A percentile compares a stretch with the other conserved stretches of the same genome.
These are phyloP conservation scores for Claviceps maximensis DNA, from an alignment of 2,329 filamentous ascomycete genomes.

Conservation along the genomic window DNA sequence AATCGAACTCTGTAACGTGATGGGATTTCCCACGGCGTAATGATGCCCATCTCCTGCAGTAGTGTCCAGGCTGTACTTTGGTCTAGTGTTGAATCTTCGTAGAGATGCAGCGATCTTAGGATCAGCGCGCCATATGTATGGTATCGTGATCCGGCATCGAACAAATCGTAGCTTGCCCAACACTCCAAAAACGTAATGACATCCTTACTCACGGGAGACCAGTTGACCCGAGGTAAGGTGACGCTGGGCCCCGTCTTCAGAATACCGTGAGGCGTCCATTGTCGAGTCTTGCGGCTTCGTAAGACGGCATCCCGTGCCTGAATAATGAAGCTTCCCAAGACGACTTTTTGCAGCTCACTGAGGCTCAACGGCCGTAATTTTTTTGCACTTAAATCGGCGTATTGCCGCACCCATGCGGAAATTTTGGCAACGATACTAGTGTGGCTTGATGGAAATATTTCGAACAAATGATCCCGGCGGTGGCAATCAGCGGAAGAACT, in stretches of 20 bases:
- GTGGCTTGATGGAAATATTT: slow-evolving; percentile 31
- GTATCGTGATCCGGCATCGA: slow-evolving; percentile 36
- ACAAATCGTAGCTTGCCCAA: slow-evolving; percentile 47
- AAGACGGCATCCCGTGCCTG: slow-evolving; percentile 38
- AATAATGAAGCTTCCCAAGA: slow-evolving; percentile 31
- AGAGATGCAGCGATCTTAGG: slow-evolving; percentile 47
- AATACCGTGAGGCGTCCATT: slow-evolving; percentile 38
- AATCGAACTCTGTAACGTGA: slow-evolving; percentile 47
- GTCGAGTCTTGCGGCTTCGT: slow-evolving; percentile 33
- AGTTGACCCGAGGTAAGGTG: slow-evolving; percentile 12
- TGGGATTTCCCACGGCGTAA: slow-evolving; percentile 58
- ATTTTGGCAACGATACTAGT: slow-evolving; percentile 19
- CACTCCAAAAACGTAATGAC: slow-evolving; percentile 57
- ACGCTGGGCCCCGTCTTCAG: slow-evolving; percentile 17
- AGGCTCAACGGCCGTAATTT: slow-evolving; percentile 7
- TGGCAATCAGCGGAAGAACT: slow-evolving; percentile 32
- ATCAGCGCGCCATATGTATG: slow-evolving; percentile 51
- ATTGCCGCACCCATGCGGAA: slow-evolving; percentile 19
- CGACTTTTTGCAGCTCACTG: slow-evolving; percentile 9
- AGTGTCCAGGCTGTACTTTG: slow-evolving; percentile 46
- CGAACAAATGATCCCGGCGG: slow-evolving; percentile 44
- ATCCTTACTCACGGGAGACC: slow-evolving; percentile 23
- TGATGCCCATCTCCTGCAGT: slow-evolving; percentile 61
- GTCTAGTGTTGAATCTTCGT: slow-evolving; percentile 31
- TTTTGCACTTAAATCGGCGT: slow-evolving; percentile 13